Base-by-base conservation (phyloP, 129 eudicot genomes). In the Dittrichia graveolens region DNA sequence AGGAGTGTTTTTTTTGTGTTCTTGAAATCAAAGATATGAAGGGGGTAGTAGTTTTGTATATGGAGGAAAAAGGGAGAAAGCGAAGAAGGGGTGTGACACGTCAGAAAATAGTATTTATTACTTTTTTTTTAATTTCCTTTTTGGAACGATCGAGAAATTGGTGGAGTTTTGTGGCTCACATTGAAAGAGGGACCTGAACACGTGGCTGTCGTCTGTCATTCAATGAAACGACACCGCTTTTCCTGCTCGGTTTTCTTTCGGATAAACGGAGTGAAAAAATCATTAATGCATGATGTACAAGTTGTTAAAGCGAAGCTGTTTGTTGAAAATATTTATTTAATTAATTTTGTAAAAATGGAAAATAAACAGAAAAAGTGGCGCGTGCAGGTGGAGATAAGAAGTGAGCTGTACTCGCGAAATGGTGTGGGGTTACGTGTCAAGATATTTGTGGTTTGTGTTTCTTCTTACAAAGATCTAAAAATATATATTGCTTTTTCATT, bases 101-200 rank as follows among this genome's bases (percentile, higher is more conserved):
- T 86, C 84, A 57, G 78, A 70, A 3, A 31, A 3, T 71, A 59
- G 6, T 55, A 40, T 53, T 16, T 43, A 3, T 48, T 9, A n/a
- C n/a, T 59, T n/a, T 2, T 24, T 40, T 70, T 61, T 13, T 0
- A 13, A 67, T 62, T 42, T 35, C 53, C 4, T 24, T 61, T 63
- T 69, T 63, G 61, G 92, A 86, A 87, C 16, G 52, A 69, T 80
- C 84, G 71, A 84, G 96, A 86, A 75, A 61, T 75, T 47, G 80
- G 69, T 78, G 83, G 83, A 78, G 59, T 63, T 80, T 84, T 87
- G 96, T 87, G 96, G 96, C 86, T 87, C 46, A 83, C 60, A 76
- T 75, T 87, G 38, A 83, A 71, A 5, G 77, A 67, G 73, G 72
- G 81, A 69, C 81, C 49, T 48, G 10, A 70, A 86, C 96, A 85